Conservation (phyloP, 2,329 filamentous ascomycete species). For the Fusarium albosuccineum region DNA sequence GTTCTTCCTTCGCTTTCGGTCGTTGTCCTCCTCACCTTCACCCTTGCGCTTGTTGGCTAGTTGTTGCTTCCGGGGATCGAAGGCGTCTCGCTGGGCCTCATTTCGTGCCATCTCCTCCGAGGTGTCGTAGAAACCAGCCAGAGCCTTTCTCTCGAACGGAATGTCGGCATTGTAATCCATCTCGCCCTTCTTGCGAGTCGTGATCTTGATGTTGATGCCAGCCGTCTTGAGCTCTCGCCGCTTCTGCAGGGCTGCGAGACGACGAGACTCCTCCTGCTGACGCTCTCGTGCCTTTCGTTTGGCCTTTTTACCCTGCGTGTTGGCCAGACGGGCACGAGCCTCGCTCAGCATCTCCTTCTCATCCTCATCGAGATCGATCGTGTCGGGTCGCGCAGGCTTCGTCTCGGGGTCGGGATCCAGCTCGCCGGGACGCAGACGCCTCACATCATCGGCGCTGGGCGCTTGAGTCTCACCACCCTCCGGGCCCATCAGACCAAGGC, state of each 20-base stretch:
- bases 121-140: constrained; percentile 93
- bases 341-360: constrained; percentile 99
- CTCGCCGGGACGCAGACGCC: constrained; percentile 89
- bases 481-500: constrained; percentile 85
- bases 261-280: constrained; percentile 93
- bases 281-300: constrained; percentile 97
- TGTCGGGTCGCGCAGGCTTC: constrained; percentile 94
- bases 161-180: constrained; percentile 99
- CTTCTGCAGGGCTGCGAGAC: constrained; percentile 92
- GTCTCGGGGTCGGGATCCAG: constrained; percentile 97
- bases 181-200: constrained; percentile 90
- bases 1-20: constrained; percentile 88
- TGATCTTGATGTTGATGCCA: constrained; percentile 97
- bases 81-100: constrained; percentile 84
- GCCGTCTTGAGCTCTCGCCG: constrained; percentile 96
- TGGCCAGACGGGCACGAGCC: constrained; percentile 93
- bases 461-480: constrained; percentile 88
- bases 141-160: constrained; percentile 93
- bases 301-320: constrained; percentile 98
- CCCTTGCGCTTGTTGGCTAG: constrained; percentile 93
- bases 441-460: constrained; percentile 92
- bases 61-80: constrained; percentile 94
- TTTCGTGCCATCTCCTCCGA: constrained; percentile 83
- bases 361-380: constrained; percentile 97
- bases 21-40: constrained; percentile 85